Evolutionary conservation across 768 basidiomycete genomes (phyloP).

Genomic region (Rhodotorula taiwanensis): DNA sequence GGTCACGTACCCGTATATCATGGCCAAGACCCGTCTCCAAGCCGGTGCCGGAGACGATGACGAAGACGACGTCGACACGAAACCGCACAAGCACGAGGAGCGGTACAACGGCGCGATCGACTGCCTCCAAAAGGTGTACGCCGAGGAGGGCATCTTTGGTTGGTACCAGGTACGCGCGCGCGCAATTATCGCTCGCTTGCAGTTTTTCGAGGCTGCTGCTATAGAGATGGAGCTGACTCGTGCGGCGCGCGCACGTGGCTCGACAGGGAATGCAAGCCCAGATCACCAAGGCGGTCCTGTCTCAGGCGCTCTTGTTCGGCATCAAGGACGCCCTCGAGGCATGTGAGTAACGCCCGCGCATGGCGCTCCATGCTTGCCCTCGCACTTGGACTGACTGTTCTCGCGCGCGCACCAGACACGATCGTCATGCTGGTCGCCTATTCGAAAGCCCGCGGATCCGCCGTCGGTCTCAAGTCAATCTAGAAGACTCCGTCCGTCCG

Average conservation of each 20-base stretch:
- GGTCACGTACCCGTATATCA: slow-evolving; percentile 93
- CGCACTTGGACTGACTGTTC: background rate
- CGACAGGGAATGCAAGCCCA: slow-evolving; percentile 89
- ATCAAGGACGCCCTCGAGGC: slow-evolving; percentile 92
- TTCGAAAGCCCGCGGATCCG: slow-evolving; percentile 13
- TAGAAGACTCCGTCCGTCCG: background rate
- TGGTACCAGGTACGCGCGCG: slow-evolving; percentile 76
- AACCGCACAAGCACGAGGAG: slow-evolving; percentile 44
- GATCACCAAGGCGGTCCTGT: slow-evolving; percentile 87
- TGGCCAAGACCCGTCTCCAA: slow-evolving; percentile 52
- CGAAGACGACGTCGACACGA: slow-evolving; percentile 47
- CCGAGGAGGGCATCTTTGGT: slow-evolving; percentile 72
- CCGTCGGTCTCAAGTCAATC: slow-evolving; percentile 20
- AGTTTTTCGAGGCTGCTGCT: background rate
- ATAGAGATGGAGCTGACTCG: background rate
- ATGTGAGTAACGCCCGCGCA: slow-evolving; percentile 16
- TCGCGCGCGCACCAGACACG: slow-evolving; percentile 18
- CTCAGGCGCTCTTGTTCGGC: slow-evolving; percentile 91
- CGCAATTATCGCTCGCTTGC: no score
- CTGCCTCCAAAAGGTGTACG: slow-evolving; percentile 64
- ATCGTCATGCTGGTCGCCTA: slow-evolving; percentile 27
- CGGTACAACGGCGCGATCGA: slow-evolving; percentile 65
- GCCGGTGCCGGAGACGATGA: slow-evolving; percentile 59
- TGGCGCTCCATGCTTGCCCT: background rate
- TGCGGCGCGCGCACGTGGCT: background rate